Conservation (phyloP, 2,329 filamentous ascomycete species). For the Orbilia quercus region DNA sequence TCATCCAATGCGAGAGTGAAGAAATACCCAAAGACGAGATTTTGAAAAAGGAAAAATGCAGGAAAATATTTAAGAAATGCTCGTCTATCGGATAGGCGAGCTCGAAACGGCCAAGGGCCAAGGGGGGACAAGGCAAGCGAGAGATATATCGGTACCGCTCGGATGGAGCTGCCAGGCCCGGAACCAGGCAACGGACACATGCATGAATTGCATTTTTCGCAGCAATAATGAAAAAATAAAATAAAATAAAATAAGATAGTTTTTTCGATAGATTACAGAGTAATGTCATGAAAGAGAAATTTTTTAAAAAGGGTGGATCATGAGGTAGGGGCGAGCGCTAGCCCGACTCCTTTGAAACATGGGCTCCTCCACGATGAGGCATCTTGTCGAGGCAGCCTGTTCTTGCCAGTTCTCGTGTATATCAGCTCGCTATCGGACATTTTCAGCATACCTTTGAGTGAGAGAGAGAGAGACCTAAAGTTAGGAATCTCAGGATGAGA, state of each 20-base stretch:
- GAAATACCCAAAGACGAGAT: neutral
- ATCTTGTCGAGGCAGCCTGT: conserved; percentile 30
- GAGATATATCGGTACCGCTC: conserved; percentile 49
- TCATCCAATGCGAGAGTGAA: conserved; percentile 12
- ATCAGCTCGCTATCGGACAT: conserved; percentile 49
- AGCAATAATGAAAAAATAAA: neutral
- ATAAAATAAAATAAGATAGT: conserved; percentile 3
- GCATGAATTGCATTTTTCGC: conserved; percentile 42
- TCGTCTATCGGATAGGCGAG: conserved; percentile 57
- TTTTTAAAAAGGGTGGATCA: conserved; percentile 18
- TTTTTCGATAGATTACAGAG: too few species aligned
- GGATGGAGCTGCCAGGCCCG: conserved; percentile 56
- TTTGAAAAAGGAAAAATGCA: neutral
- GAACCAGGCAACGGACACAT: conserved; percentile 52
- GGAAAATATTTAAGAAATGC: conserved; percentile 13
- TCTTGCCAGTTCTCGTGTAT: conserved; percentile 40
- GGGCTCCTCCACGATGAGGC: conserved; percentile 38
- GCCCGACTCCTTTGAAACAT: conserved; percentile 40
- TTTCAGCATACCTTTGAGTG: conserved; percentile 13
- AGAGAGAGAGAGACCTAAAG: too few species aligned
- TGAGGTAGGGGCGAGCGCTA: conserved; percentile 30
- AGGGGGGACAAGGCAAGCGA: conserved; percentile 44
- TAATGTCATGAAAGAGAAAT: too few species aligned
- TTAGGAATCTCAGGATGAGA: conserved; percentile 19
- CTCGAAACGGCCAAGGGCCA: conserved; percentile 41